Conservation (phyloP, 805 yeast species). For the Metschnikowia vanudenii region DNA sequence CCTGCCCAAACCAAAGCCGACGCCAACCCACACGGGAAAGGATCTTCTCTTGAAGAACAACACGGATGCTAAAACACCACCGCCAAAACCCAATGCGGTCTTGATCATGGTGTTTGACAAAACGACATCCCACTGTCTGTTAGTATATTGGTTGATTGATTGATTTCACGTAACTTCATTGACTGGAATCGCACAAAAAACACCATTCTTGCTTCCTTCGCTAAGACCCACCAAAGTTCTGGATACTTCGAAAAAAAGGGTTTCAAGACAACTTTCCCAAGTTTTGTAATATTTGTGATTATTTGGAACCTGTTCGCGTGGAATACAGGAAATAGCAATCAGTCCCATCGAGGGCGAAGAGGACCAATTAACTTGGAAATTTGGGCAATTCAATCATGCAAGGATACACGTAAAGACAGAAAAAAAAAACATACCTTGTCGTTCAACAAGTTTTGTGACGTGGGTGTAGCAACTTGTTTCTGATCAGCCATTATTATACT, state of each 20-base stretch:
- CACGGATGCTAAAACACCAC: slow-evolving; percentile 91
- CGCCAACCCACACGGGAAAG: slow-evolving; percentile 96
- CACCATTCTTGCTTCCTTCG: no score
- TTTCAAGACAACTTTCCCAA: no score
- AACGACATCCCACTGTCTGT: slow-evolving; percentile 81
- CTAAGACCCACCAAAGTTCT: no score
- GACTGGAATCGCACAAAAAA: no score
- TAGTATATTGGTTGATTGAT: slow-evolving; percentile 11
- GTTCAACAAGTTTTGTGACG: slow-evolving; percentile 59
- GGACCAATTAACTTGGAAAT: no score
- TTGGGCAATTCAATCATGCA: background rate
- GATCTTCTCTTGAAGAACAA: slow-evolving; percentile 89
- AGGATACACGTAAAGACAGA: background rate
- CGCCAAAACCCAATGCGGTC: slow-evolving; percentile 95
- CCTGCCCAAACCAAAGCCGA: slow-evolving; percentile 97
- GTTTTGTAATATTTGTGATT: no score
- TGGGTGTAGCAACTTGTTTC: slow-evolving; percentile 30
- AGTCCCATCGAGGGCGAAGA: no score
- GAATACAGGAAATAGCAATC: no score
- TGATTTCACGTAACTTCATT: no score
- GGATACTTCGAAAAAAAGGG: no score
- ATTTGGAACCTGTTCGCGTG: no score
- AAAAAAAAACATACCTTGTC: slow-evolving; percentile 46
- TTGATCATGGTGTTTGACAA: slow-evolving; percentile 91
- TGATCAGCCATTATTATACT: slow-evolving; percentile 29